Base-by-base conservation (phyloP, 768 basidiomycete genomes). In the Clitopilus hobsonii region DNA sequence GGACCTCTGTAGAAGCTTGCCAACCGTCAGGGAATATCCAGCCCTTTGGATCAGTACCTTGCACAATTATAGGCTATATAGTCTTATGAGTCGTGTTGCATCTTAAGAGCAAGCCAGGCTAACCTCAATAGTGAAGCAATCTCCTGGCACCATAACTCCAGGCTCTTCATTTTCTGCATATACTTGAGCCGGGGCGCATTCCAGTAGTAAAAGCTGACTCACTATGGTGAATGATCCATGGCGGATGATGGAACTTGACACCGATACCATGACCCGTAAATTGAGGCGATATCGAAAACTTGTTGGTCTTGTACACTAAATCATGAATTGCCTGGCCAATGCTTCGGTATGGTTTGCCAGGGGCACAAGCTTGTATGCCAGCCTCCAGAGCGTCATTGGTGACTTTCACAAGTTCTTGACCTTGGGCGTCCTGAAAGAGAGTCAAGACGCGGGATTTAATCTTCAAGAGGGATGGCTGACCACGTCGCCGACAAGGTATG, bases 71-170 rank as follows among this genome's bases (percentile, higher is more conserved):
- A 3, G 93, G 93, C 88, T 91, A 55, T 14, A 58, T 14, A 28
- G 3, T 38, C n/a, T 25, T 5, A 25, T 8, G 23, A n/a, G n/a
- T n/a, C n/a, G n/a, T n/a, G n/a, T n/a, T n/a, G n/a, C n/a, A n/a
- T n/a, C n/a, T n/a, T 4, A 14, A 10, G 2, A 32, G 7, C 36
- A 14, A 28, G 10, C 6, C 25, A 14, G 28, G 10, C 6, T 16
- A 55, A 86, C 91, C 79, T 97, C 94, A 36, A 97, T 94, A 0
- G 94, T 96, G 63, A 97, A 96, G 64, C 91, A 92, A 66, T 96
- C 85, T 0, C 94, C 94, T 0, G 87, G 87, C 51, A 69, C 66
- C 94, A 97, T 95, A 14, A 78, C 64, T 0, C 86, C 93, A 1
- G 89, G 88, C 56, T 92, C 91, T 20, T 89, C 83, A 57, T 95